Evolutionary conservation across 495 filamentous ascomycete species (phyloP), one percentile per base, ranked within the genome.

Genomic region (Collariella sp.): DNA sequence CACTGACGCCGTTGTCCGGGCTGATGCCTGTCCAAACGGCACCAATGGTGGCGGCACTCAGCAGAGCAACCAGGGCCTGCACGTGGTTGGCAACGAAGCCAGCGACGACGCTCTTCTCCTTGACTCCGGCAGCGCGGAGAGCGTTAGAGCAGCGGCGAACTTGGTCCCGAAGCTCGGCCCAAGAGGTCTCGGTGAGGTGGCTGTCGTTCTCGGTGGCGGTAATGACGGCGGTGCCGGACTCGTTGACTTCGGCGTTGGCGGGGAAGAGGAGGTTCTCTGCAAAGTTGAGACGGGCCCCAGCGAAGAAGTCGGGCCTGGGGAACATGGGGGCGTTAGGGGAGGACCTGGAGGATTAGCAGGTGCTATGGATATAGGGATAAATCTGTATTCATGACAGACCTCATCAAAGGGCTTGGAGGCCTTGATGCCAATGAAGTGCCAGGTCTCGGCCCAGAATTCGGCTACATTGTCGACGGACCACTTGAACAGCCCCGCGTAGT

Each of bases 21-120:
- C 86, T 91, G 41, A 94, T 84, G 2, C 87, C 87, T 1, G 89
- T 91, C 89, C 89, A 96, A 39, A 91, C 79, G n/a, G 86, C 89
- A 18, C 90, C 90, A 12, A 95, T 68, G 2, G 87, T 81, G 3
- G 88, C 80, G 11, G 86, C 78, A 13, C 88, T 85, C 33, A 96
- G 77, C 83, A 95, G 89, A 12, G 85, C 86, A n/a, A 95, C 80
- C 11, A 96, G 73, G 0, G 90, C 83, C 59, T 91, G 84, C 12
- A 77, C 76, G 62, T 95, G 89, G 64, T 96, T 96, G 5, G 87
- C 89, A 22, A 95, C 80, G 60, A 87, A 94, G 12, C 90, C 89
- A 47, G 72, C 78, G 13, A 88, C 88, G 35, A 95, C 83, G 36
- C 87, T 78, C 62, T 89, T 84, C 18, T 85, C 83, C 29, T 77